These are phyloP conservation scores for Pulveroboletus sp. DNA, from an alignment of 768 basidiomycete species.

Conservation along the genomic window DNA sequence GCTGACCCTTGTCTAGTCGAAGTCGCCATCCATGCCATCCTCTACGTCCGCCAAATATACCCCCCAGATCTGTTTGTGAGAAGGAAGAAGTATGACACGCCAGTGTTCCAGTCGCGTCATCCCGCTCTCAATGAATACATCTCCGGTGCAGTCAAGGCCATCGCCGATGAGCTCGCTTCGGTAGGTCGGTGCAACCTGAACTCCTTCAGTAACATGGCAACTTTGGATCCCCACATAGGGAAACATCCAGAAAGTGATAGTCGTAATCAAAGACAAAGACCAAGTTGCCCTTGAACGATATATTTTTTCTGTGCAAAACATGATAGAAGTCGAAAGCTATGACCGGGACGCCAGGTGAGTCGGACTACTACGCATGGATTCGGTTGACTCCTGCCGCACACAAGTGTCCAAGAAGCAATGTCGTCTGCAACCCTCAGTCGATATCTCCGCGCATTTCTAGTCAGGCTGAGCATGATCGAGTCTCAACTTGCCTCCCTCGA, in stretches of 20 bases:
- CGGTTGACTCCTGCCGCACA: conserved; percentile 1
- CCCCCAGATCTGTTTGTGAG: conserved; percentile 85
- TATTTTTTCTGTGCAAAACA: conserved; percentile 81
- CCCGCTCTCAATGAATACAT: conserved; percentile 88
- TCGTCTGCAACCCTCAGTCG: conserved; percentile 59
- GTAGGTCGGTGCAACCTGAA: conserved; percentile 37
- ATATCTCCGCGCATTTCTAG: conserved; percentile 79
- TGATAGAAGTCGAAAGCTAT: conserved; percentile 69
- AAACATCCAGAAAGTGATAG: conserved; percentile 71
- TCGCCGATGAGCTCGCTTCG: conserved; percentile 69
- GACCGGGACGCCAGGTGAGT: conserved; percentile 67
- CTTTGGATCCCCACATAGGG: conserved; percentile 49
- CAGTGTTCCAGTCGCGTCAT: conserved; percentile 92
- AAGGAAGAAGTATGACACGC: conserved; percentile 85
- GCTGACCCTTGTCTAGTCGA: conserved; percentile 60
- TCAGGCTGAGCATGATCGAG: conserved; percentile 79
- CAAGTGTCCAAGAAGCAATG: conserved; percentile 72
- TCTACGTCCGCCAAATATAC: conserved; percentile 89
- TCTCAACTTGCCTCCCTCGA: conserved; percentile 61
- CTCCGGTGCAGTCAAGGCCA: conserved; percentile 80
- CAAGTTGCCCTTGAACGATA: conserved; percentile 86
- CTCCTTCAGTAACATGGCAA: background rate
- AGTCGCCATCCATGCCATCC: conserved; percentile 87
- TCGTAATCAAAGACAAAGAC: conserved; percentile 82
- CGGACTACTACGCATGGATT: background rate